Evolutionary conservation across 441 rosid species (phyloP).

Genomic region (Biscutella laevigata): DNA sequence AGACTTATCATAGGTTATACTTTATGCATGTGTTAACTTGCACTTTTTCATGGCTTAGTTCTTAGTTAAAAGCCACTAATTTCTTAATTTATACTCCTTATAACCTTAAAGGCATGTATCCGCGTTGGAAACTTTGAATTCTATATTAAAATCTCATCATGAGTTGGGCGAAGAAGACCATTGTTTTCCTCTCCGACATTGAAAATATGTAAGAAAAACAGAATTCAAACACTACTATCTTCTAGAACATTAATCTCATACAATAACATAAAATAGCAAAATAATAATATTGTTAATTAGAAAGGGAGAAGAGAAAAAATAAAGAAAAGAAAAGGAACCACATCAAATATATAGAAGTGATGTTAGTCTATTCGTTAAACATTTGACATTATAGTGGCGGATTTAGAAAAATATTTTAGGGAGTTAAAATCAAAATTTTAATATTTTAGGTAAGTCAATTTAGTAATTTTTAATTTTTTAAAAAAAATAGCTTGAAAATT

Average conservation of each 20-base stretch:
- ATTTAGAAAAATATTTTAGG: no score
- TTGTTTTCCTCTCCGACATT: not conserved
- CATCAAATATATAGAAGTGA: no score
- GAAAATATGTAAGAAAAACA: not conserved
- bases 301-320: no score
- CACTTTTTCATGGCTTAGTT: slow-evolving; percentile 25
- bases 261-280: no score
- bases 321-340: no score
- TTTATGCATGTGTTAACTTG: slow-evolving; percentile 31
- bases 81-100: slow-evolving; percentile 10
- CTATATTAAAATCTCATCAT: slow-evolving; percentile 3
- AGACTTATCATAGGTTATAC: slow-evolving; percentile 22
- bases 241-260: not conserved
- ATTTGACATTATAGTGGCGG: no score
- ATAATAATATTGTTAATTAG: no score
- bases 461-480: no score
- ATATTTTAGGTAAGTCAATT: no score
- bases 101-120: slow-evolving; percentile 9
- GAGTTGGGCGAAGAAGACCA: slow-evolving; percentile 10
- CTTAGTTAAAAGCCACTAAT: slow-evolving; percentile 13
- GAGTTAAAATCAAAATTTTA: no score
- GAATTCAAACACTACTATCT: not conserved
- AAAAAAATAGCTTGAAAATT: no score
- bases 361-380: no score
- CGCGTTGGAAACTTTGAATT: slow-evolving; percentile 13